A percentile compares a stretch with the other conserved stretches of the same genome.
Evolutionary conservation across 2,329 filamentous ascomycete species (phyloP).

Genomic region (Stagonosporopsis vannaccii): DNA sequence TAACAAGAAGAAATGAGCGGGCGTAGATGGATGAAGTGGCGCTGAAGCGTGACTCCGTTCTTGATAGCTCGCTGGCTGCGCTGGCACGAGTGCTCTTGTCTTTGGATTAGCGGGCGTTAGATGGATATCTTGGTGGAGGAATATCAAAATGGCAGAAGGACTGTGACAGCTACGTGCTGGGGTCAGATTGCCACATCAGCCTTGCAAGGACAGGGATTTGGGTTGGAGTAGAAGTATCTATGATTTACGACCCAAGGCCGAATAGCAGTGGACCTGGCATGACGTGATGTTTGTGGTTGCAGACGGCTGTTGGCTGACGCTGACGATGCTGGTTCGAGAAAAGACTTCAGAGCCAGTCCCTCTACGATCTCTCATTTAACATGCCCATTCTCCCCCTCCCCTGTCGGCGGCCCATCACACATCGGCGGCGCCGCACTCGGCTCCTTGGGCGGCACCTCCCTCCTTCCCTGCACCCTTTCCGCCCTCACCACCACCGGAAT

Average conservation of each 20-base stretch:
- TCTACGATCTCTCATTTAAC: not conserved
- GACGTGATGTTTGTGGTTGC: not conserved
- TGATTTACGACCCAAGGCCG: slow-evolving; percentile 13
- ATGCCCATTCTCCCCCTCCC: not conserved
- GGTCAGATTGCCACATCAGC: slow-evolving; percentile 20
- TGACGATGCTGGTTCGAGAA: not conserved
- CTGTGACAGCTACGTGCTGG: slow-evolving; percentile 1
- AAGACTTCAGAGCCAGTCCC: not conserved
- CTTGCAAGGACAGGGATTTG: slow-evolving; percentile 9
- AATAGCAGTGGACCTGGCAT: not conserved
- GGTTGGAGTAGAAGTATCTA: slow-evolving; percentile 18
- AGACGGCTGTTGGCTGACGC: not conserved
- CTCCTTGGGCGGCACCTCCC: slow-evolving; percentile 36
- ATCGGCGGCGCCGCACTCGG: slow-evolving; percentile 43
- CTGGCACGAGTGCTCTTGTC: slow-evolving; percentile 15
- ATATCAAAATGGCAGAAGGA: slow-evolving; percentile 14
- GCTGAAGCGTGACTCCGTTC: slow-evolving; percentile 3
- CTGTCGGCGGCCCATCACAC: slow-evolving; percentile 33
- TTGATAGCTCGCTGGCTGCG: not conserved
- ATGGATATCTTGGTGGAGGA: slow-evolving; percentile 31
- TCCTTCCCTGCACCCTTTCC: slow-evolving; percentile 51
- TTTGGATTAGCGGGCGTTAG: slow-evolving; percentile 41
- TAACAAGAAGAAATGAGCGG: slow-evolving; percentile 66
- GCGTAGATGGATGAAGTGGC: not conserved
- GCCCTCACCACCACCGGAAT: slow-evolving; percentile 72